phyloP scores from a whole-genome alignment of 495 filamentous ascomycete species.

The Jackrogersella minutella region DNA sequence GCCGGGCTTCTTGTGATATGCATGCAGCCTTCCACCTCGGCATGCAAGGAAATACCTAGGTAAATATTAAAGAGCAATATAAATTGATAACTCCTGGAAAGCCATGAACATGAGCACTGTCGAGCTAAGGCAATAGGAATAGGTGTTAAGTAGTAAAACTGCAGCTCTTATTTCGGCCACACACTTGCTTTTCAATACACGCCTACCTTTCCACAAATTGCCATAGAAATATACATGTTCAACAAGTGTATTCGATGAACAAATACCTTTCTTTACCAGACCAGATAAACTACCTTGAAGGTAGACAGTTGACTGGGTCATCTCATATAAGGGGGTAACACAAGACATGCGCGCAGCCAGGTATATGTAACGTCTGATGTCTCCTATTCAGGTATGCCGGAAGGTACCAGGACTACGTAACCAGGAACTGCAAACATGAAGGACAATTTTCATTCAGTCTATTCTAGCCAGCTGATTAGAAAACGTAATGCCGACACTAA shows the following conservation, averaged over 20 bases:
- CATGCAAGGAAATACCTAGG: constrained; percentile 27
- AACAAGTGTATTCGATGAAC: too few species aligned
- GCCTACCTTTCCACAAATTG: too few species aligned
- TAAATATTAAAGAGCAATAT: not conserved
- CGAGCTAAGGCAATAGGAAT: not conserved
- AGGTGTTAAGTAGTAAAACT: not conserved
- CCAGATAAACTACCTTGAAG: not conserved
- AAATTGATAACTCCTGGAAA: too few species aligned
- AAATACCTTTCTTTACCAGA: too few species aligned
- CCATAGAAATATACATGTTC: too few species aligned
- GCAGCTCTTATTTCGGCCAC: not conserved
- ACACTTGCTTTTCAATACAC: too few species aligned
- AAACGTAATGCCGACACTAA: not conserved
- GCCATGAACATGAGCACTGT: too few species aligned
- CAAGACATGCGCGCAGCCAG: constrained; percentile 24
- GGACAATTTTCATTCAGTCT: not conserved
- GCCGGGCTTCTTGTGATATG: constrained; percentile 12
- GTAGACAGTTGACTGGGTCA: not conserved
- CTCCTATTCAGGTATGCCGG: constrained; percentile 15
- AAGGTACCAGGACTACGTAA: not conserved
- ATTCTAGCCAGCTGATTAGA: not conserved
- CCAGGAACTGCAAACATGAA: not conserved
- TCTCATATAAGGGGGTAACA: constrained; percentile 7
- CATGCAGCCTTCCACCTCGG: constrained; percentile 23
- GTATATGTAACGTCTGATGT: constrained; percentile 12